Conservation (phyloP, 2,329 filamentous ascomycete genomes). For the Trichoderma oligosporum region DNA sequence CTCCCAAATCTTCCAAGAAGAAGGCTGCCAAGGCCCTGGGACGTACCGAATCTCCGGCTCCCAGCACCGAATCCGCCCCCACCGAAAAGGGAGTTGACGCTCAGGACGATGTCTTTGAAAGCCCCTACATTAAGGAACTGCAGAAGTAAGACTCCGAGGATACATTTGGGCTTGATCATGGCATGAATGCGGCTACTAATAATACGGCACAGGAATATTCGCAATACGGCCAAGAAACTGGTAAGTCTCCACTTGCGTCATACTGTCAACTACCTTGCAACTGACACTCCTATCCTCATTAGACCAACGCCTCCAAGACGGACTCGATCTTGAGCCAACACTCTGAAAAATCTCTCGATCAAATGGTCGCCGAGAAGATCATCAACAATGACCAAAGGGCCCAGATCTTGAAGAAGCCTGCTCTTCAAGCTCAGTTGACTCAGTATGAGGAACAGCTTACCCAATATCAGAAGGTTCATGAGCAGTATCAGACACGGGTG, state of each 20-base stretch:
- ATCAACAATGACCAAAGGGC: conserved; percentile 80
- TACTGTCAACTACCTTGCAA: neutral
- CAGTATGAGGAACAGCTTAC: conserved; percentile 70
- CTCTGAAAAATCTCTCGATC: conserved; percentile 66
- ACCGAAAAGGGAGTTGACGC: conserved; percentile 53
- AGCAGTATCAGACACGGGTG: conserved; percentile 63
- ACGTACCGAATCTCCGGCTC: conserved; percentile 54
- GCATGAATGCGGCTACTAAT: conserved; percentile 23
- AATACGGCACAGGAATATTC: conserved; percentile 63
- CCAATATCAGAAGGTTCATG: conserved; percentile 71
- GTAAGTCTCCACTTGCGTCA: conserved; percentile 51
- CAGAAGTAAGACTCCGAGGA: conserved; percentile 64
- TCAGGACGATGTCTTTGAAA: conserved; percentile 63
- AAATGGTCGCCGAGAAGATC: conserved; percentile 65
- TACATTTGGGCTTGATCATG: neutral
- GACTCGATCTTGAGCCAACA: conserved; percentile 67
- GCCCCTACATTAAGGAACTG: conserved; percentile 78
- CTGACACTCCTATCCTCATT: conserved; percentile 6
- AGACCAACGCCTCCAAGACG: conserved; percentile 70
- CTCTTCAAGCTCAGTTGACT: conserved; percentile 62
- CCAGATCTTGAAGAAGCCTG: conserved; percentile 72
- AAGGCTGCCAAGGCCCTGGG: conserved; percentile 51
- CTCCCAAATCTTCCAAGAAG: conserved; percentile 68
- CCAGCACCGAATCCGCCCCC: conserved; percentile 43
- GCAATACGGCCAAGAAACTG: conserved; percentile 91